Conservation (phyloP, 1,284 basidiomycete species). For the Austroboletus niveus region DNA sequence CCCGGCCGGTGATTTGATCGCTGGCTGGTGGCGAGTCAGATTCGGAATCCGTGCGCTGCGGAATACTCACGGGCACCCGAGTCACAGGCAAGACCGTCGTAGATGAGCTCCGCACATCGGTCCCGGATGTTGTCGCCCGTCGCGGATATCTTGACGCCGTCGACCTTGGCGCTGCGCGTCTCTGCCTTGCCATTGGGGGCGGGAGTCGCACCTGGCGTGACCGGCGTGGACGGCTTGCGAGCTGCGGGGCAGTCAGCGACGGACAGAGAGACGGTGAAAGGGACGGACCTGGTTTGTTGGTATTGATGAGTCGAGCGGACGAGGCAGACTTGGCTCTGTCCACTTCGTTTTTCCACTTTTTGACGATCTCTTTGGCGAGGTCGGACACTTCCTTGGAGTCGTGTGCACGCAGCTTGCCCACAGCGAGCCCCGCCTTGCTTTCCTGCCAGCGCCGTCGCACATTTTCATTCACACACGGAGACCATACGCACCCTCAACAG, state of each 20-base stretch:
- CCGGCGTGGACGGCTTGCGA: conserved; percentile 31
- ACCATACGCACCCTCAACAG: conserved; percentile 75
- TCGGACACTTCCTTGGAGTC: conserved; percentile 72
- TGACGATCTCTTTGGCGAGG: conserved; percentile 90
- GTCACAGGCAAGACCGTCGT: conserved; percentile 86
- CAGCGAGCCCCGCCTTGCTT: conserved; percentile 89
- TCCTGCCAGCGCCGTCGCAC: conserved; percentile 49
- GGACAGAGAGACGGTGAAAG: too few relatives aligned
- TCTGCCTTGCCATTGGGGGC: conserved; percentile 43
- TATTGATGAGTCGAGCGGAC: conserved; percentile 29
- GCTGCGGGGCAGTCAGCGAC: background rate
- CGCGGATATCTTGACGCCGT: conserved; percentile 58
- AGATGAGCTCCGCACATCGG: conserved; percentile 88
- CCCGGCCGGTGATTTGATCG: conserved; percentile 58
- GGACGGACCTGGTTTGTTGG: conserved; percentile 33
- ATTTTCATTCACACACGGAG: conserved; percentile 18
- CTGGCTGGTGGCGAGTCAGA: conserved; percentile 42
- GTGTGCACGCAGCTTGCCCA: conserved; percentile 86
- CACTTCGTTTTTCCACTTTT: conserved; percentile 86
- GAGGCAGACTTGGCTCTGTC: conserved; percentile 66
- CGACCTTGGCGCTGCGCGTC: conserved; percentile 63
- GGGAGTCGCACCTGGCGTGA: conserved; percentile 33
- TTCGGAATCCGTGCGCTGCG: background rate
- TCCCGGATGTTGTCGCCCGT: conserved; percentile 79
- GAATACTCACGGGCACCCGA: conserved; percentile 76